A percentile compares a stretch with the other conserved stretches of the same genome.
phyloP scores from a whole-genome alignment of 1,284 basidiomycete genomes.

The Cutaneotrichosporon sp. region DNA sequence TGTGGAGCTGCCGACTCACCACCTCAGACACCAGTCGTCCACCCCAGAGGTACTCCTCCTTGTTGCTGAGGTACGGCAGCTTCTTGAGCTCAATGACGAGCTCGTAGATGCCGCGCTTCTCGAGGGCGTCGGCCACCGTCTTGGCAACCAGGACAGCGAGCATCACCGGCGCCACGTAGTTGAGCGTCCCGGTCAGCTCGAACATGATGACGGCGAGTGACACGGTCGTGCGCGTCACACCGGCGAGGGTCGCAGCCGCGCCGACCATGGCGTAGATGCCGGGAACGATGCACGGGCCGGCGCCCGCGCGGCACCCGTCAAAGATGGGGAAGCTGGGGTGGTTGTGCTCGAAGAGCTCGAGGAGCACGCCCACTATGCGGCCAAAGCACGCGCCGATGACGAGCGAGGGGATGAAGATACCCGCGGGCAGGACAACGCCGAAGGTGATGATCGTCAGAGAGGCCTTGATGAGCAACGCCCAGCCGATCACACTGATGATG shows the following conservation, averaged over 20 bases:
- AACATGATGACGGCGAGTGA: constrained; percentile 97
- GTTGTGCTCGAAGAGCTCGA: constrained; percentile 75
- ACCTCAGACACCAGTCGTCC: constrained; percentile 71
- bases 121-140: constrained; percentile 86
- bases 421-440: constrained; percentile 89
- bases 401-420: constrained; percentile 95
- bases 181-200: constrained; percentile 90
- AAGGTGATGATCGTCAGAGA: constrained; percentile 87
- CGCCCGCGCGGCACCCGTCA: constrained; percentile 59
- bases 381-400: constrained; percentile 97
- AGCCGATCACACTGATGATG: constrained; percentile 66
- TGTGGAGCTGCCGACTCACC: constrained; percentile 59
- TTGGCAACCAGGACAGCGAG: constrained; percentile 83
- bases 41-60: constrained; percentile 86
- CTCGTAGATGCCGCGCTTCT: constrained; percentile 94
- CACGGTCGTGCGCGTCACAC: constrained; percentile 71
- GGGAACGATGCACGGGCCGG: constrained; percentile 59
- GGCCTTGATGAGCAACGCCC: constrained; percentile 80
- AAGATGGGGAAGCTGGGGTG: constrained; percentile 68
- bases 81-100: constrained; percentile 85
- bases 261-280: constrained; percentile 90
- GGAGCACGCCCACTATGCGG: constrained; percentile 76
- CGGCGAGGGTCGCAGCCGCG: constrained; percentile 82
- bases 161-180: constrained; percentile 95
- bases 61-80: constrained; percentile 87